Evolutionary conservation across 768 basidiomycete species (phyloP), one percentile per base, ranked within the genome.

Genomic region (Lactarius sanguifluus): DNA sequence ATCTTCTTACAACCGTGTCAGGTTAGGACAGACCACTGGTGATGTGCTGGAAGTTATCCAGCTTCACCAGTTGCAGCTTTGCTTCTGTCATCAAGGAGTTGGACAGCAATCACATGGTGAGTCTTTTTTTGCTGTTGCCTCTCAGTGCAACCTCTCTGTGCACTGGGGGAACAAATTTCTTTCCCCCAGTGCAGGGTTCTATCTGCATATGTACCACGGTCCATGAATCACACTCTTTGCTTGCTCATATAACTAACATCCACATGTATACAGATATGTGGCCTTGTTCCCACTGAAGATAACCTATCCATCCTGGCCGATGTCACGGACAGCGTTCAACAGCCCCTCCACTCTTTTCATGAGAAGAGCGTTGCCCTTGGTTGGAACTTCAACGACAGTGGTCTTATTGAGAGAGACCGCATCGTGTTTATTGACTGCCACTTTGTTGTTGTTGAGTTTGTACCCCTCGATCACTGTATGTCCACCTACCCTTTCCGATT

Each of bases 231-330:
- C 30, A 30, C 30, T 30, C 30, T 30, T 30, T 4, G 41, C 18
- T 43, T 18, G 18, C 41, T 43, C 18, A 2, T 57, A 15, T n/a
- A 5, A 18, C 56, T 30, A 41, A 64, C 47, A 28, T 12, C 28
- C 15, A 30, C 30, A 45, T 55, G 15, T 30, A 30, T 69, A 97
- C 96, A 88, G 97, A 70, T 94, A 91, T 86, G 96, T 28, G 96
- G 87, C 6, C 81, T 98, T 18, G 96, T 98, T 76, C 98, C 96
- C 3, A 86, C 98, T 69, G 96, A 98, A 76, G 96, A 99, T 76
- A 96, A 99, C 79, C 98, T 98, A 95, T 92, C 94, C 0, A 85
- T 99, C 64, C 83, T 91, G 1, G 92, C 94, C 76, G 79, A 86
- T 20, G 76, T 88, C 72, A 99, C 4, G 30, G 30, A 30, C 30